Percentiles rank a stretch among this genome's conserved stretches.
phyloP scores from a whole-genome alignment of 192 early-diverging fungal genomes.

The Podila clonocystis region DNA sequence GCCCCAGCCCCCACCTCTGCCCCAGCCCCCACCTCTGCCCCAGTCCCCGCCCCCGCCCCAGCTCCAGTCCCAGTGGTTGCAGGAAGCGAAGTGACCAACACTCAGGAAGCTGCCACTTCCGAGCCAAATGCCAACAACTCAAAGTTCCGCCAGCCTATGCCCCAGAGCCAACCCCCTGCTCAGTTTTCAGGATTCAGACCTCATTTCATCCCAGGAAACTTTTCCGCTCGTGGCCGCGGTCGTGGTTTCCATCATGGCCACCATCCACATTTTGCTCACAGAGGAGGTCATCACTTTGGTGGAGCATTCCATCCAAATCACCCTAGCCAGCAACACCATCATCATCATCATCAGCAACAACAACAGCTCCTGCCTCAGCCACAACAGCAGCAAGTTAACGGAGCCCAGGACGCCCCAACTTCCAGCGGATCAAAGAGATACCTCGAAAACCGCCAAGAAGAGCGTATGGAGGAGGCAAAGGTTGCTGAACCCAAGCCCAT shows the following conservation, averaged over 20 bases:
- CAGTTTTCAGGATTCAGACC: constrained; percentile 21
- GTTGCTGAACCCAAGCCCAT: not conserved
- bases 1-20: not conserved
- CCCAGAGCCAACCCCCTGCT: constrained; percentile 38
- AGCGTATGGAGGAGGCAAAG: not conserved
- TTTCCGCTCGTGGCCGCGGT: constrained; percentile 45
- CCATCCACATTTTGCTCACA: constrained; percentile 24
- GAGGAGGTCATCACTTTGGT: constrained; percentile 31
- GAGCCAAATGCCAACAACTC: constrained; percentile 4
- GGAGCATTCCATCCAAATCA: constrained; percentile 13
- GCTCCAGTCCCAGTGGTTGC: not conserved
- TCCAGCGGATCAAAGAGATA: constrained; percentile 12
- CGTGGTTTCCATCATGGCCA: constrained; percentile 48
- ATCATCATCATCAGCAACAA: not conserved
- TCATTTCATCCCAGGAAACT: constrained; percentile 45
- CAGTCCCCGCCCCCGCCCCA: not conserved
- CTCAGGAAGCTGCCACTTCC: not conserved
- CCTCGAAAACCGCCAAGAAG: not conserved
- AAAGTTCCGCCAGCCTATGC: constrained; percentile 39
- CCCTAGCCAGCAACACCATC: constrained; percentile 21
- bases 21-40: not conserved
- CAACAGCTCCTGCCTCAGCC: not conserved
- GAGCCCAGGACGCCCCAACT: not conserved
- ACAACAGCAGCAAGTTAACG: not conserved
- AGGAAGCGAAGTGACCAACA: not conserved